Percentiles rank a stretch among this genome's conserved stretches.
Conservation (phyloP, 1,139 yeast genomes). For the Lodderomyces metapsilosis region DNA sequence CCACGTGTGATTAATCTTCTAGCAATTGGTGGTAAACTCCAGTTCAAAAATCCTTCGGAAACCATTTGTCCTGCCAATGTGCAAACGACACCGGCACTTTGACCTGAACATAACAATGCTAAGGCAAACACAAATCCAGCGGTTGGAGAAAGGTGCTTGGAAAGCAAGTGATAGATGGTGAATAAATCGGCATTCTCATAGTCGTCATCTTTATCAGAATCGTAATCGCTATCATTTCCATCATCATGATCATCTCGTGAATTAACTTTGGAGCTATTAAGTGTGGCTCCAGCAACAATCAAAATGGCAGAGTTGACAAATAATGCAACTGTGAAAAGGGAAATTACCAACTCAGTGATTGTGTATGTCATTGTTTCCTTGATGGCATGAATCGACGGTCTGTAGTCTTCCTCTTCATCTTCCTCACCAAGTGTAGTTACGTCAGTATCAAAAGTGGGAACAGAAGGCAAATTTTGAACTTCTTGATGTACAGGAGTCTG, state of each 20-base stretch:
- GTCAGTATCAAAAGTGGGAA: constrained; percentile 20
- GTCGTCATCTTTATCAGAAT: constrained; percentile 41
- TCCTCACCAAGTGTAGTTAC: constrained; percentile 21
- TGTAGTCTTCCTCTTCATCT: constrained; percentile 41
- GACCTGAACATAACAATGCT: constrained; percentile 93
- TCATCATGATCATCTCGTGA: constrained; percentile 36
- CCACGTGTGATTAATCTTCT: constrained; percentile 81
- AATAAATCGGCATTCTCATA: constrained; percentile 70
- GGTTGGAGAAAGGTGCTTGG: constrained; percentile 74
- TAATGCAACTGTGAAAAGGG: constrained; percentile 72
- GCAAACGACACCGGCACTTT: constrained; percentile 97
- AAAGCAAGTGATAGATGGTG: constrained; percentile 75
- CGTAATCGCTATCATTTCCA: constrained; percentile 49
- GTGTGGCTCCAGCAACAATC: constrained; percentile 73
- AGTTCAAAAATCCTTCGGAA: constrained; percentile 84
- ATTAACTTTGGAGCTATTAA: constrained; percentile 25
- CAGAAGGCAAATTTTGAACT: not conserved
- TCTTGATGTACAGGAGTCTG: constrained; percentile 12
- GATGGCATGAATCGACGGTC: constrained; percentile 68
- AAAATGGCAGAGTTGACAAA: constrained; percentile 80
- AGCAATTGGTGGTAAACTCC: constrained; percentile 85
- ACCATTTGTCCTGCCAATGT: constrained; percentile 97
- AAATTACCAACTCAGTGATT: constrained; percentile 59
- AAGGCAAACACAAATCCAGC: constrained; percentile 93
- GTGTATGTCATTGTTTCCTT: constrained; percentile 67